These are phyloP conservation scores for Magnaporthiopsis incrustans DNA, from an alignment of 2,329 filamentous ascomycete genomes.

Conservation along the genomic window DNA sequence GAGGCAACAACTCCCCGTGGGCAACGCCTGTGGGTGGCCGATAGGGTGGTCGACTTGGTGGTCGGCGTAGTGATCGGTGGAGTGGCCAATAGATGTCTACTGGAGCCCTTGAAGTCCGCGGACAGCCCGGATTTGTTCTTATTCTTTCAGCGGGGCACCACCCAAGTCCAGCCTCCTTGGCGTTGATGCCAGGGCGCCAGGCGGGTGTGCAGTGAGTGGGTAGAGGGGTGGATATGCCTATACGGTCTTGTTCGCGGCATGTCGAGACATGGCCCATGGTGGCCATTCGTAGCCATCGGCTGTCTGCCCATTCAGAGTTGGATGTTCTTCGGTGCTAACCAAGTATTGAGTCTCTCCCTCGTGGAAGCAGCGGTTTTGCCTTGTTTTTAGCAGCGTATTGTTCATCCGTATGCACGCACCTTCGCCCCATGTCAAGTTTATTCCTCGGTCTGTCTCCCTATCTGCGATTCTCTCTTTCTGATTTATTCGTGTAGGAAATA, in stretches of 20 bases:
- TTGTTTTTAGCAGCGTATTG: background rate
- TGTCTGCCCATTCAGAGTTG: background rate
- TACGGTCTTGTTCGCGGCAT: background rate
- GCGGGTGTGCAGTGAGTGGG: no score
- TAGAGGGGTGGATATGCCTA: background rate
- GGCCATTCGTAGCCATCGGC: no score
- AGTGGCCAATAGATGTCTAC: background rate
- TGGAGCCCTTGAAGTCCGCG: background rate
- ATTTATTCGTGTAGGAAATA: background rate
- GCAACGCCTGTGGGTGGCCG: constrained; percentile 11
- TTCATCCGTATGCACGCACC: background rate
- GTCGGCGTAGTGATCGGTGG: background rate
- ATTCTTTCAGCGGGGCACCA: background rate
- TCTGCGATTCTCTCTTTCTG: background rate
- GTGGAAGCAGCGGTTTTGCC: background rate
- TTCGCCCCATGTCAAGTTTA: background rate
- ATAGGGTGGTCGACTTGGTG: background rate
- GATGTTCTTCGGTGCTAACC: background rate
- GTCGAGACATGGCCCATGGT: background rate
- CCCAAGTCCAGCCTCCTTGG: background rate
- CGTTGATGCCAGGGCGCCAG: background rate
- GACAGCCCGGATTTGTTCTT: background rate
- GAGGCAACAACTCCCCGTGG: constrained; percentile 20
- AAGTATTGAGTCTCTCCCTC: background rate
- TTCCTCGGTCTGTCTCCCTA: background rate